Conservation (phyloP, 2,329 filamentous ascomycete species). For the Verticillium nonalfalfae region DNA sequence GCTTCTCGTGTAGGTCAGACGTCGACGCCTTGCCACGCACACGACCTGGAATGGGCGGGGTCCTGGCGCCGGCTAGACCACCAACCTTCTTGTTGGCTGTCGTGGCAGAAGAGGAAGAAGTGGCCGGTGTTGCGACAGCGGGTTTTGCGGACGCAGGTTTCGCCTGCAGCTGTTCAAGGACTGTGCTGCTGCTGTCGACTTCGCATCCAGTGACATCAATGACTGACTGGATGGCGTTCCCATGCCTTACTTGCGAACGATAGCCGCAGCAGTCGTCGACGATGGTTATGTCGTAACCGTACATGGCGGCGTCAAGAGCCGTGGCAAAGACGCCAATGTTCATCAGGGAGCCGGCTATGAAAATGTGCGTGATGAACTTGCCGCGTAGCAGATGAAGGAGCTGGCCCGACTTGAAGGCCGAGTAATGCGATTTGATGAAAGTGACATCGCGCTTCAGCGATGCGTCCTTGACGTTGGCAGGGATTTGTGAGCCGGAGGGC, state of each 20-base stretch:
- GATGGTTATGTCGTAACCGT: constrained; percentile 82
- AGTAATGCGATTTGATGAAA: constrained; percentile 74
- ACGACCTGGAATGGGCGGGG: constrained; percentile 10
- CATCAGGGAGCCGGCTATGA: constrained; percentile 78
- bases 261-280: constrained; percentile 87
- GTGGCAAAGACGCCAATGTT: constrained; percentile 91
- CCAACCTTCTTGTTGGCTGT: constrained; percentile 5
- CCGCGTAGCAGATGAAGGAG: constrained; percentile 73
- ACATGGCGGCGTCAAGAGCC: constrained; percentile 79
- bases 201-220: constrained; percentile 69
- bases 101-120: background rate
- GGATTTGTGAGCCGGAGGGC: constrained; percentile 40
- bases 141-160: background rate
- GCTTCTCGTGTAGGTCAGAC: constrained; percentile 2
- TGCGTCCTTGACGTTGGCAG: constrained; percentile 30
- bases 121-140: background rate
- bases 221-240: constrained; percentile 64
- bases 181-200: constrained; percentile 34
- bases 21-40: background rate
- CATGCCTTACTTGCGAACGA: constrained; percentile 61
- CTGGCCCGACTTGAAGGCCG: constrained; percentile 71
- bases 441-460: constrained; percentile 43
- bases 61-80: background rate
- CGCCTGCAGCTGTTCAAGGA: constrained; percentile 11
- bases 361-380: constrained; percentile 84